These are phyloP conservation scores for Pythium biforme DNA, from an alignment of 352 stramenopile species.

Conservation along the genomic window DNA sequence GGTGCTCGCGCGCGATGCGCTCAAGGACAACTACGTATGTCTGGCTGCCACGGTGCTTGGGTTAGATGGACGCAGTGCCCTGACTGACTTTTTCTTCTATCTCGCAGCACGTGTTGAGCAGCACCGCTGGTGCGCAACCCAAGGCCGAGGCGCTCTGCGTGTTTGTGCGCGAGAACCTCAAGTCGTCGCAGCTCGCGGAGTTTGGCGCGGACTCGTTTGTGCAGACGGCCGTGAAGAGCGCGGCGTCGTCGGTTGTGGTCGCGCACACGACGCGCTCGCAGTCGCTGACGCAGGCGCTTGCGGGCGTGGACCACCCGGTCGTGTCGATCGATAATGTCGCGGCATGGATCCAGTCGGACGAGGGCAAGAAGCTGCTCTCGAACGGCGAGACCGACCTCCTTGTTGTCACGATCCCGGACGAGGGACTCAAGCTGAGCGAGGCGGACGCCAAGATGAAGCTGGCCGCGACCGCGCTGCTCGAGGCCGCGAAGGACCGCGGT, in stretches of 20 bases:
- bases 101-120: conserved; percentile 48
- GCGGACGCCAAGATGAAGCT: conserved; percentile 48
- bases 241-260: conserved; percentile 64
- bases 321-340: conserved; percentile 26
- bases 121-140: conserved; percentile 12
- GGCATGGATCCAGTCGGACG: conserved; percentile 20
- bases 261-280: conserved; percentile 64
- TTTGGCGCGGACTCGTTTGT: conserved; percentile 47
- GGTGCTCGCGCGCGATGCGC: conserved; percentile 29
- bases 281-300: conserved; percentile 31
- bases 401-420: conserved; percentile 48
- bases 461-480: conserved; percentile 34
- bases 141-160: conserved; percentile 54
- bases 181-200: conserved; percentile 41
- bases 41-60: neutral
- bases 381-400: conserved; percentile 63
- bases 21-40: conserved; percentile 39
- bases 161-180: conserved; percentile 49
- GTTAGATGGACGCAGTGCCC: too few relatives aligned
- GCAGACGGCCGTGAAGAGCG: conserved; percentile 40
- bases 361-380: conserved; percentile 36
- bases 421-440: conserved; percentile 28
- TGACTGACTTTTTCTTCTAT: too few relatives aligned
- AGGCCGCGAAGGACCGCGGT: conserved; percentile 28
- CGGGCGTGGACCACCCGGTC: conserved; percentile 14